Conservation (phyloP, 225 moss, liverwort and hornwort genomes). For the Ulota crispa region DNA sequence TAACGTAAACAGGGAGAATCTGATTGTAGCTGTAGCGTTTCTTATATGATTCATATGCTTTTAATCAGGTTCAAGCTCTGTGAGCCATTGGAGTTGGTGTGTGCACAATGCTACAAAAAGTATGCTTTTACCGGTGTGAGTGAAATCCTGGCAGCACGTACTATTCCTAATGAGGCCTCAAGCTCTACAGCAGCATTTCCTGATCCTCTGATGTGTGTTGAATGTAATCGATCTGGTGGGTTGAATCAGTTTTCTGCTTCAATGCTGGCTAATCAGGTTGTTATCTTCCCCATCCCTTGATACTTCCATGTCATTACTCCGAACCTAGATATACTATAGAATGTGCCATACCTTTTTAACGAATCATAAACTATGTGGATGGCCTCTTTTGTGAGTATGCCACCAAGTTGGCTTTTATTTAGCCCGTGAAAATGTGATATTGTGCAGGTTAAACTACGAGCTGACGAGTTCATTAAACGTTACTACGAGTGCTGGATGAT, state of each 20-base stretch:
- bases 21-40: constrained; percentile 10
- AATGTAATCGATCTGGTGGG: constrained; percentile 70
- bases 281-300: constrained; percentile 6
- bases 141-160: constrained; percentile 41
- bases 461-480: constrained; percentile 81
- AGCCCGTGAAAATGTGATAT: constrained; percentile 7
- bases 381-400: constrained; percentile 6
- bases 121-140: constrained; percentile 56
- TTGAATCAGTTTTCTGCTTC: constrained; percentile 64
- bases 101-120: constrained; percentile 75
- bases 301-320: not conserved
- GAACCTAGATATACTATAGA: not conserved
- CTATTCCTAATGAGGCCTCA: constrained; percentile 31
- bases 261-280: constrained; percentile 89
- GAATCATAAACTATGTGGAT: not conserved
- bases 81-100: constrained; percentile 79
- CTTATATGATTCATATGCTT: constrained; percentile 8
- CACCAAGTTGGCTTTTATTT: constrained; percentile 4
- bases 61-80: constrained; percentile 77
- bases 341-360: not conserved
- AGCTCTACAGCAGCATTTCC: constrained; percentile 34
- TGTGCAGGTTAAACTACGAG: constrained; percentile 81
- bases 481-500: constrained; percentile 96
- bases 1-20: not conserved
- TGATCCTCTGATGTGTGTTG: constrained; percentile 69